phyloP scores from a whole-genome alignment of 805 yeast genomes.

The Saccharomycopsis vini region DNA sequence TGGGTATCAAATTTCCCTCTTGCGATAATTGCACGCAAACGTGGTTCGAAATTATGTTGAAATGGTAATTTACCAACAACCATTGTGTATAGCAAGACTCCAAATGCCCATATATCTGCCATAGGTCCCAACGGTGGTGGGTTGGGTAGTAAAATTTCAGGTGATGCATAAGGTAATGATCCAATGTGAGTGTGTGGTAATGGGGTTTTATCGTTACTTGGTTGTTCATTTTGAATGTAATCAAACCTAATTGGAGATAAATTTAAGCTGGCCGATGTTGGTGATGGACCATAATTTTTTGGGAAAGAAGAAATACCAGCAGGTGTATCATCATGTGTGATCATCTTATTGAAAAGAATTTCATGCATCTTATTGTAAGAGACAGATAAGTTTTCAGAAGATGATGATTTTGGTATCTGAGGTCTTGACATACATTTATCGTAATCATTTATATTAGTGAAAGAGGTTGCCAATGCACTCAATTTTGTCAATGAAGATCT shows the following conservation, averaged over 20 bases:
- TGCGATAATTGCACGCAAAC: slow-evolving; percentile 62
- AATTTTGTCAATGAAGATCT: slow-evolving; percentile 17
- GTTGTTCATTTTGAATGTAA: slow-evolving; percentile 22
- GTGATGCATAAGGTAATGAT: slow-evolving; percentile 87
- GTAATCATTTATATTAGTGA: neutral
- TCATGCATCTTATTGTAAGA: slow-evolving; percentile 20
- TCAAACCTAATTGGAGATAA: slow-evolving; percentile 21
- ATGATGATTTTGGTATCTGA: slow-evolving; percentile 28
- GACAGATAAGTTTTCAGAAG: slow-evolving; percentile 21
- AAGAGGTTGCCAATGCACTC: neutral
- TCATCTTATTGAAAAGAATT: slow-evolving; percentile 23
- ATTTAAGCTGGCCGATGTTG: slow-evolving; percentile 20
- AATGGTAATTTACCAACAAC: slow-evolving; percentile 71
- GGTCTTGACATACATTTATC: slow-evolving; percentile 20
- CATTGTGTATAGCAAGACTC: slow-evolving; percentile 69
- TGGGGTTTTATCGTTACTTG: slow-evolving; percentile 18
- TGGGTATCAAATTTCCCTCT: slow-evolving; percentile 52
- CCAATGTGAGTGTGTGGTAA: slow-evolving; percentile 70
- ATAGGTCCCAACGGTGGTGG: slow-evolving; percentile 55
- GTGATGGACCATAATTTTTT: slow-evolving; percentile 26
- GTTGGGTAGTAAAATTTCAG: slow-evolving; percentile 59
- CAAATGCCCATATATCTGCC: slow-evolving; percentile 89
- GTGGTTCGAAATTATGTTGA: slow-evolving; percentile 74
- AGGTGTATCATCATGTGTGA: slow-evolving; percentile 29
- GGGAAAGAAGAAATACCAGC: slow-evolving; percentile 25